These are phyloP conservation scores for Wickerhamomyces queroliae DNA, from an alignment of 805 yeast species.

Conservation along the genomic window DNA sequence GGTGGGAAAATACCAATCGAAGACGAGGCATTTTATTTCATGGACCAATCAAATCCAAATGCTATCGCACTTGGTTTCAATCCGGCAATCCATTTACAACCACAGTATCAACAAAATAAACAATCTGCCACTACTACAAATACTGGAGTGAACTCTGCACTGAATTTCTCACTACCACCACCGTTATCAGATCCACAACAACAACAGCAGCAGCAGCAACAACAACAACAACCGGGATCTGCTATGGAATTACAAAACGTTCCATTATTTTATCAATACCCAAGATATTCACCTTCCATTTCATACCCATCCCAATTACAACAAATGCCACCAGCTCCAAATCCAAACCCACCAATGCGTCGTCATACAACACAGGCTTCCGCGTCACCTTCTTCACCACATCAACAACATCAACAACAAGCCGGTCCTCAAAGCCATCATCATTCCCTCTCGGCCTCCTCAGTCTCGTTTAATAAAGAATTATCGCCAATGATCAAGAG, in stretches of 20 bases:
- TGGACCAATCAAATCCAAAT: constrained; percentile 29
- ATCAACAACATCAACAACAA: not conserved
- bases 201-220: constrained; percentile 3
- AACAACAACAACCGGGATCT: not conserved
- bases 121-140: constrained; percentile 1
- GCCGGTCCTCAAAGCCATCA: not conserved
- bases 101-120: constrained; percentile 10
- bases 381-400: not conserved
- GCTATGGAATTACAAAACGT: not conserved
- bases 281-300: not conserved
- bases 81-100: constrained; percentile 12
- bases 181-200: constrained; percentile 1
- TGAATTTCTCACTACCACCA: constrained; percentile 3
- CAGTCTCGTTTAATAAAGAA: not conserved
- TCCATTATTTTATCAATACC: not conserved
- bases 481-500: not conserved
- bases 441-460: not conserved
- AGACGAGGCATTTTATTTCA: constrained; percentile 43
- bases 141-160: not conserved
- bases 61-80: constrained; percentile 14
- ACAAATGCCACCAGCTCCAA: constrained; percentile 1
- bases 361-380: not conserved
- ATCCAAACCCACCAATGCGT: constrained; percentile 1
- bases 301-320: constrained; percentile 1
- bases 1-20: constrained; percentile 49